Evolutionary conservation across 2,329 filamentous ascomycete genomes (phyloP), one percentile per base, ranked within the genome.

Genomic region (Fusarium sp.): DNA sequence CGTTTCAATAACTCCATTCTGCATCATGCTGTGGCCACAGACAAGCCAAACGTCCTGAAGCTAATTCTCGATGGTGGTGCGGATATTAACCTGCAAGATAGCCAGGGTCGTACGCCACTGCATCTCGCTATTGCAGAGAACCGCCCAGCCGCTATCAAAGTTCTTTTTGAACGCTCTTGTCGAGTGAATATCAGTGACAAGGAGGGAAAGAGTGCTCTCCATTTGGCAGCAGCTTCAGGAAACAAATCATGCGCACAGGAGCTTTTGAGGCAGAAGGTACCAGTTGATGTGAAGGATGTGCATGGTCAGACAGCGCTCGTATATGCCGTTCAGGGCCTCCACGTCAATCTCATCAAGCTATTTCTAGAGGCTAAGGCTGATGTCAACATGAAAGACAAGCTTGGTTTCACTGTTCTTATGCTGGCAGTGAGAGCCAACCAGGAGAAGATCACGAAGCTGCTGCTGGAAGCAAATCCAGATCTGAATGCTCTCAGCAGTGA

Each of bases 121-220:
- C 41, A 59, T 30, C 18, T 59, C 14, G 56, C 56, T 7, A 59
- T 57, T 9, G 7, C 21, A 4, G 23, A 54, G 4, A 18, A 14
- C 16, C 23, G 34, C 4, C 12, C 51, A 11, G 41, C 56, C 18
- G 20, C 14, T 16, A 32, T 57, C 28, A 59, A 59, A 14, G 9
- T 34, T 25, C 54, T 59, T 13, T 53, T 59, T 20, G 51, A 57
- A 8, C 32, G 30, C 14, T 25, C 30, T 27, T 57, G 50, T 18
- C 10, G 41, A 20, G 42, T 27, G 9, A 41, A 57, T 14, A 41
- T 59, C 7, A 11, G 23, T 11, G 50, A 59, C 9, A 46, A 30
- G 8, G 16, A 28, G 2, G 56, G 56, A 18, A 56, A 42, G 18
- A 59, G 30, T 27, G 51, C 50, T 59, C 50, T 59, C 7, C 56